Evolutionary conservation across 805 yeast genomes (phyloP), one percentile per base, ranked within the genome.

Genomic region (Sugiyamaella boreocaroliniensis): DNA sequence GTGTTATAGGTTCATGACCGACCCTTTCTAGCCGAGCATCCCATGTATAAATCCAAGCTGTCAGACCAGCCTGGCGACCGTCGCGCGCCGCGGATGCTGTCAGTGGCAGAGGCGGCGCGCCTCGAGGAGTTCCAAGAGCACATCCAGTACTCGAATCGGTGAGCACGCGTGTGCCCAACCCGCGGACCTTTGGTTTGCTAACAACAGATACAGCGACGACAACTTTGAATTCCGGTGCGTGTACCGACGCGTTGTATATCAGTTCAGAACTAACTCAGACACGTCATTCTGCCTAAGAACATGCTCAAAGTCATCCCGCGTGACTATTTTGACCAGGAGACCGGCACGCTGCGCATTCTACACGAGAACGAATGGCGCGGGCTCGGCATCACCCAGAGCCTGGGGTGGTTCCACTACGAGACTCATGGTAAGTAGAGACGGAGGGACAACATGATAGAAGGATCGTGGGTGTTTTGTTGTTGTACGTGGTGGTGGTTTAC

Each of bases 351-450:
- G 61, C 82, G 96, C 59, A 88, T 93, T 44, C 73, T 93, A 41
- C 71, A 86, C 47, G 99, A 93, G 68, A 98, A 93, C 60, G 99
- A 93, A 70, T 93, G 99, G 99, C 78, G 99, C 68, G 98, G 97
- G 1, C 73, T 93, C 48, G 99, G 99, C 2, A 89, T 93, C 63
- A 93, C 98, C 6, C 99, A 93, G 69, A 86, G 96, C 40, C 74
- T 93, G 55, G 99, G 99, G 1, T 93, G 99, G 99, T 93, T 79
- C 51, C 99, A 93, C 69, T 93, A 92, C 66, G 99, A 93, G 64
- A 90, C 96, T 43, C 99, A 93, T 68, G 71, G 71, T 68, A 55
- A 14, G 71, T 61, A 10, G 8, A 20, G 14, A 6, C 26, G 26
- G 26, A 40, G 29, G 8, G 8, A 32, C 10, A 14, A 9, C 3